Base-by-base conservation (phyloP, 306 rosid genomes). In the Senna tora region DNA sequence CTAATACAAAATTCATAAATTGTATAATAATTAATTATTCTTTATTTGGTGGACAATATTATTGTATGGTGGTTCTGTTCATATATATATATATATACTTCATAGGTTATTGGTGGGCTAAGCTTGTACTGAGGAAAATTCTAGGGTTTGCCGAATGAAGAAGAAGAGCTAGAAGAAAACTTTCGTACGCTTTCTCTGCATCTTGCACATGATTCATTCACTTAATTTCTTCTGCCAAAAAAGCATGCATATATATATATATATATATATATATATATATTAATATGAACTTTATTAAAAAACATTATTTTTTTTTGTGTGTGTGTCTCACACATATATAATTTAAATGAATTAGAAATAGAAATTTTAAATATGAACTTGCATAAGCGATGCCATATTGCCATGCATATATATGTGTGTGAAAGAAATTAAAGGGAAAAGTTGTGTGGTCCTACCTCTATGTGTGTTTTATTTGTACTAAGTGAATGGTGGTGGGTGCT, bases 391-490 rank as follows among this genome's bases (percentile, higher is more conserved):
- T n/a, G n/a, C n/a, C n/a, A n/a, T n/a, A n/a, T 66, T 36, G 39
- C 77, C 71, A 61, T 83, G 84, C 93, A 90, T 88, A 87, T 93
- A 90, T 87, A 90, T 87, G 87, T 84, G 89, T 85, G 80, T 66
- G 33, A 80, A 87, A 85, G 88, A 25, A 25, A 25, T 25, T 36
- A 7, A n/a, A n/a, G n/a, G n/a, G n/a, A n/a, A n/a, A n/a, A n/a
- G 39, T 41, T 69, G 83, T 41, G 96, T 93, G 97, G 98, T 90
- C 98, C 96, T 77, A 13, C 4, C 51, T 8, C 5, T 5, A n/a
- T n/a, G n/a, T n/a, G 30, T 25, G 30, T 25, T 25, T 1, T 25
- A 25, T 39, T 77, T 65, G 50, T 82, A 67, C 36, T 71, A 80
- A 76, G 83, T 83, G 86, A 51, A 80, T 41, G 65, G 39, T 5